Base-by-base conservation (phyloP, 163 green algal species). In the Scenedesmus sp. region DNA sequence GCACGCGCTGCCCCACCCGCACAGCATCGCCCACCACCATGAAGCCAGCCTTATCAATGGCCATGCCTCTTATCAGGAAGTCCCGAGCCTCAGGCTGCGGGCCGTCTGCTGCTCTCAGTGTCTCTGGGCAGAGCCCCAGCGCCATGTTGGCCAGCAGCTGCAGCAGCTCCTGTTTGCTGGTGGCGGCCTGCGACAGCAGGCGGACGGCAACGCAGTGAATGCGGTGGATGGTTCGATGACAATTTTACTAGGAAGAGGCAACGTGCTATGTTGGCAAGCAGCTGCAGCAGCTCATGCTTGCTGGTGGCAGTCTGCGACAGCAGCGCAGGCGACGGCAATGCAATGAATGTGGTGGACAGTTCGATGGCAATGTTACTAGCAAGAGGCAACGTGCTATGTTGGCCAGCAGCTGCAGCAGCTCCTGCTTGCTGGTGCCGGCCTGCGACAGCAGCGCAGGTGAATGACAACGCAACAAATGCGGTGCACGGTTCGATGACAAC, bases 61-160 rank as follows among this genome's bases (percentile, higher is more conserved):
- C 90, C 67, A 96, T 88, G 5, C 89, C 85, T 1, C 95, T 90
- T 52, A 96, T 94, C 4, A 96, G 92, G 70, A 95, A 97, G 84
- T 97, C 94, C 66, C 94, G 82, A 13, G 90, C 16, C 90, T 92
- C 77, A 60, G 86, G 92, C 66, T 85, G 88, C 2, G 66, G 64
- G 13, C 16, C 57, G 34, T 83, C 84, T 74, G 57, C 86, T 3
- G 85, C 18, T 26, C 70, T n/a, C 12, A 74, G 54, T 34, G 77
- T n/a, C 10, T 77, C 13, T 4, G 93, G 94, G 20, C 92, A 93
- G 1, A 96, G 18, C 2, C 93, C 94, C 82, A 96, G 23, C 2
- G 79, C 94, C 55, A 97, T 90, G 91, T 96, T 97, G 62, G 57
- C 46, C 59, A 96, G 74, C 60, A 94, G 84, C 67, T 57, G 83